phyloP scores from a whole-genome alignment of 306 rosid species.

The Canavalia gladiata region DNA sequence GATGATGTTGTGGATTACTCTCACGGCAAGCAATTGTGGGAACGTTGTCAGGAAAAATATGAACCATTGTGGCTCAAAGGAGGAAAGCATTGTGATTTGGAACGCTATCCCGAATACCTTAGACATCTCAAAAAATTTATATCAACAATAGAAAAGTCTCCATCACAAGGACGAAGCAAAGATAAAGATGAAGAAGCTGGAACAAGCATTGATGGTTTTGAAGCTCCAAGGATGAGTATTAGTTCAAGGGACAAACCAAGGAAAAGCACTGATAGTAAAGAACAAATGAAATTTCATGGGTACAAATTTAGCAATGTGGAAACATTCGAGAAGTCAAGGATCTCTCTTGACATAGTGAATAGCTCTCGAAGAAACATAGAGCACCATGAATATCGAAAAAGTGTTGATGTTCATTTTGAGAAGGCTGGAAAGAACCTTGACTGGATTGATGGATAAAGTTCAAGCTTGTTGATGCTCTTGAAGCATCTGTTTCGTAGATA shows the following conservation, averaged over 20 bases:
- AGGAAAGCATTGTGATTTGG: slow-evolving; percentile 91
- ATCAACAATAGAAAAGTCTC: slow-evolving; percentile 65
- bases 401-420: slow-evolving; percentile 79
- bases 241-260: slow-evolving; percentile 82
- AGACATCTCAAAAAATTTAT: slow-evolving; percentile 80
- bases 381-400: slow-evolving; percentile 73
- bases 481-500: slow-evolving; percentile 26
- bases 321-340: slow-evolving; percentile 68
- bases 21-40: slow-evolving; percentile 91
- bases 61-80: slow-evolving; percentile 94
- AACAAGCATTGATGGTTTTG: slow-evolving; percentile 66
- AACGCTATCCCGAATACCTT: slow-evolving; percentile 77
- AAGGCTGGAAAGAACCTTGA: slow-evolving; percentile 81
- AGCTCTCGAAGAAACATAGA: slow-evolving; percentile 81
- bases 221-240: slow-evolving; percentile 79
- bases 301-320: slow-evolving; percentile 64
- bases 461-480: slow-evolving; percentile 63
- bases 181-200: slow-evolving; percentile 68
- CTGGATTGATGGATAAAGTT: slow-evolving; percentile 88
- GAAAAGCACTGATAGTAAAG: slow-evolving; percentile 71
- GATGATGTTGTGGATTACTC: slow-evolving; percentile 93
- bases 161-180: slow-evolving; percentile 65
- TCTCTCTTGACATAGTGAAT: slow-evolving; percentile 70
- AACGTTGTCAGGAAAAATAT: slow-evolving; percentile 84
- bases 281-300: slow-evolving; percentile 63